phyloP scores from a whole-genome alignment of 2,329 filamentous ascomycete species.

The Pestalotiopsis sp. region DNA sequence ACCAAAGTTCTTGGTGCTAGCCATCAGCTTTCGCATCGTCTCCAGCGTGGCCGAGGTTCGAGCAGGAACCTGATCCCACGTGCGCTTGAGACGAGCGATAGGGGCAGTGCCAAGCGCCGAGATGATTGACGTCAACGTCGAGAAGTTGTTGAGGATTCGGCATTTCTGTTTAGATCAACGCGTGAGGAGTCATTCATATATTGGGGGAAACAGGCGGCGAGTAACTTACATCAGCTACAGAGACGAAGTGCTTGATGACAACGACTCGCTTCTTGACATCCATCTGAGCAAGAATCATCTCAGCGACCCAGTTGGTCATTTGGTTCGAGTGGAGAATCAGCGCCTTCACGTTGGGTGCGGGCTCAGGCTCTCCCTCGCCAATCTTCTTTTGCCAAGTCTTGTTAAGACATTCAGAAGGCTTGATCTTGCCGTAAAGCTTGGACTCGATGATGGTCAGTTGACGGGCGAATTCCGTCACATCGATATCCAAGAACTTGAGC shows the following conservation, averaged over 20 bases:
- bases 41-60: slow-evolving; percentile 81
- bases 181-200: slow-evolving; percentile 22
- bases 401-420: slow-evolving; percentile 92
- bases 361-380: slow-evolving; percentile 76
- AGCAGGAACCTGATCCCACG: slow-evolving; percentile 91
- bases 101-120: slow-evolving; percentile 93
- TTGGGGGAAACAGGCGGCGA: not conserved
- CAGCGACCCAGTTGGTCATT: slow-evolving; percentile 98
- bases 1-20: slow-evolving; percentile 96
- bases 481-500: slow-evolving; percentile 96
- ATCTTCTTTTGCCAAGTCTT: slow-evolving; percentile 99
- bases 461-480: slow-evolving; percentile 93
- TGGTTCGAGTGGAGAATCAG: slow-evolving; percentile 98
- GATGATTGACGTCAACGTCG: slow-evolving; percentile 95
- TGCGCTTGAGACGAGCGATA: slow-evolving; percentile 89
- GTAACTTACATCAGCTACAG: slow-evolving; percentile 84
- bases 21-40: slow-evolving; percentile 92
- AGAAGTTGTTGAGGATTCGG: slow-evolving; percentile 91
- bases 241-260: slow-evolving; percentile 97
- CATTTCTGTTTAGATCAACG: slow-evolving; percentile 72
- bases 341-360: slow-evolving; percentile 91
- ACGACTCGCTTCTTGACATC: slow-evolving; percentile 96
- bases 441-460: slow-evolving; percentile 98
- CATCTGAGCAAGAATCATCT: slow-evolving; percentile 95
- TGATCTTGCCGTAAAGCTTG: slow-evolving; percentile 91